Evolutionary conservation across 2,329 filamentous ascomycete species (phyloP).

Genomic region (Fusarium vanettenii): DNA sequence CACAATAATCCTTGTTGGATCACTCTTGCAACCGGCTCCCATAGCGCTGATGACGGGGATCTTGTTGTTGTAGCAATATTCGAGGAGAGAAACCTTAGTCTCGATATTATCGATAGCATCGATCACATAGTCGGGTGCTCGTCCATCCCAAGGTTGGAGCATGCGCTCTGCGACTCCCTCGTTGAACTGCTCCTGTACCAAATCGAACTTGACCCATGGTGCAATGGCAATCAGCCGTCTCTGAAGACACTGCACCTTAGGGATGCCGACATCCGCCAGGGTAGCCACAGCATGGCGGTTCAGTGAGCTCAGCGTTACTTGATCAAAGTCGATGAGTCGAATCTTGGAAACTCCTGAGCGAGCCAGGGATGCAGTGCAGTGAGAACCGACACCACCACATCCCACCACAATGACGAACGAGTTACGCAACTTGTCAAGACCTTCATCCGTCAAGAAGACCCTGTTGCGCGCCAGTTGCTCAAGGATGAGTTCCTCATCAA

Average conservation of each 20-base stretch:
- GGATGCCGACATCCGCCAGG: slow-evolving; percentile 89
- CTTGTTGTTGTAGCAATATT: slow-evolving; percentile 83
- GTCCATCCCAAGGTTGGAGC: slow-evolving; percentile 74
- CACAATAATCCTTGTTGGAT: slow-evolving; percentile 84
- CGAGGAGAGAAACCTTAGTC: slow-evolving; percentile 89
- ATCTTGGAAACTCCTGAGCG: slow-evolving; percentile 90
- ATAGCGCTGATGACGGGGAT: slow-evolving; percentile 92
- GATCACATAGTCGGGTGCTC: slow-evolving; percentile 86
- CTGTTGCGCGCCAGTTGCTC: slow-evolving; percentile 95
- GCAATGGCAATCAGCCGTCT: slow-evolving; percentile 85
- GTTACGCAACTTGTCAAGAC: slow-evolving; percentile 80
- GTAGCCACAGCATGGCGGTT: slow-evolving; percentile 98
- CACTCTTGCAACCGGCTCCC: slow-evolving; percentile 95
- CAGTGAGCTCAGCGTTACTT: slow-evolving; percentile 92
- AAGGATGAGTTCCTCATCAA: slow-evolving; percentile 83
- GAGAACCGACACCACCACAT: slow-evolving; percentile 93
- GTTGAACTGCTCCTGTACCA: slow-evolving; percentile 85
- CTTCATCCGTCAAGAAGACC: slow-evolving; percentile 87
- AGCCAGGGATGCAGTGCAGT: slow-evolving; percentile 86
- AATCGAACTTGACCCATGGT: slow-evolving; percentile 92
- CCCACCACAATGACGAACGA: slow-evolving; percentile 92
- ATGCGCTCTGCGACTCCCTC: slow-evolving; percentile 73
- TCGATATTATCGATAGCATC: slow-evolving; percentile 99
- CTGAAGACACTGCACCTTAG: slow-evolving; percentile 89
- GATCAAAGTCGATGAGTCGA: slow-evolving; percentile 94